These are phyloP conservation scores for Paracamarosporium sp. DNA, from an alignment of 2,329 filamentous ascomycete genomes.

Conservation along the genomic window DNA sequence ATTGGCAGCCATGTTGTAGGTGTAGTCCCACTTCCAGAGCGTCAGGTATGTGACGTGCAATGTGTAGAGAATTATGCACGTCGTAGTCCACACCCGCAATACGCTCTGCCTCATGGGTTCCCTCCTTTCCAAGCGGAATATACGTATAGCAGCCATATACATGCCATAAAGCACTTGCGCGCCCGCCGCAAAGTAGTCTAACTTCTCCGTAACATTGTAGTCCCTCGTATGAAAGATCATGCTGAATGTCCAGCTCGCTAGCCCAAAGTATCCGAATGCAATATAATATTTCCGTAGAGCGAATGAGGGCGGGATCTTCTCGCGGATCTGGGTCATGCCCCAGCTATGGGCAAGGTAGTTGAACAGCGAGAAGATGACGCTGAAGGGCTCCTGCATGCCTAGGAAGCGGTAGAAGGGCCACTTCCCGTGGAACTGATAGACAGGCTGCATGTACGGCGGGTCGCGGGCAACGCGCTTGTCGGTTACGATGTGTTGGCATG, in stretches of 20 bases:
- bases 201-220: constrained; percentile 83
- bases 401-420: constrained; percentile 94
- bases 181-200: constrained; percentile 96
- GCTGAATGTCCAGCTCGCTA: constrained; percentile 85
- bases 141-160: constrained; percentile 81
- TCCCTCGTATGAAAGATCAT: constrained; percentile 93
- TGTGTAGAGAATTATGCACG: constrained; percentile 75
- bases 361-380: constrained; percentile 88
- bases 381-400: constrained; percentile 94
- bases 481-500: constrained; percentile 94
- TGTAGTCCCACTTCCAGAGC: constrained; percentile 90
- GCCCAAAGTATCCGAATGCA: constrained; percentile 78
- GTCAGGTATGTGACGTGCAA: constrained; percentile 84
- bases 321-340: constrained; percentile 75
- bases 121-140: constrained; percentile 79
- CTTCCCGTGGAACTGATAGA: constrained; percentile 97
- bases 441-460: constrained; percentile 67
- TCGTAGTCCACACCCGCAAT: constrained; percentile 75
- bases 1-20: constrained; percentile 97
- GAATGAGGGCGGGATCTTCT: constrained; percentile 75
- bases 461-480: constrained; percentile 69
- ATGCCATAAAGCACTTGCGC: constrained; percentile 89
- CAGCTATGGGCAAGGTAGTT: constrained; percentile 87
- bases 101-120: constrained; percentile 58
- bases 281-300: constrained; percentile 81